Percentiles rank a stretch among this genome's conserved stretches.
Conservation (phyloP, 225 moss, liverwort and hornwort species). For the Physcomitrellopsis africana region DNA sequence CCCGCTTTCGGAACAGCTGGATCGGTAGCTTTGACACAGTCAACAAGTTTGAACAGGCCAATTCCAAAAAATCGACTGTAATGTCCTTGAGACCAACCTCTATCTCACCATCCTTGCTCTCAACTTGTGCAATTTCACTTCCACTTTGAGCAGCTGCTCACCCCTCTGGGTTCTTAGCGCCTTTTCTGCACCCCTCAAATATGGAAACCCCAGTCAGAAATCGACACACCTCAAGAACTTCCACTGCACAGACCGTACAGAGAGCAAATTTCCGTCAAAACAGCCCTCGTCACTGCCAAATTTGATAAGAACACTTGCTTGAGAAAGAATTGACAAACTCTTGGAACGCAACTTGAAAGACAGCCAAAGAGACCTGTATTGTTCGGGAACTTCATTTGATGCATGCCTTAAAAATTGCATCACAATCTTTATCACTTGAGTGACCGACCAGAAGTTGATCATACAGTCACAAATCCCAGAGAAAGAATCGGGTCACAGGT, state of each 20-base stretch:
- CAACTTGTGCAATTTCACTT: conserved; percentile 57
- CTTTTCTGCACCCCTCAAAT: conserved; percentile 46
- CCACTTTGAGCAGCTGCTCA: conserved; percentile 66
- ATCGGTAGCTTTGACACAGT: conserved; percentile 65
- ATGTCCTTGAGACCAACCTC: conserved; percentile 59
- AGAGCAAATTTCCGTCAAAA: too few species aligned
- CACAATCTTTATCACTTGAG: conserved; percentile 50
- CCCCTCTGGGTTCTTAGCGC: conserved; percentile 72
- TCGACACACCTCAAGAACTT: background rate
- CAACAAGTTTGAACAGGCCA: conserved; percentile 76
- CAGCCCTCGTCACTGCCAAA: too few species aligned
- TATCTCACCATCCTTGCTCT: conserved; percentile 55
- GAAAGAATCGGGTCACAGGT: conserved; percentile 70
- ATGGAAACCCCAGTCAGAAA: background rate
- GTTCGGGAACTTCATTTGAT: conserved; percentile 69
- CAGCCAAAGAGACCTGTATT: conserved; percentile 49
- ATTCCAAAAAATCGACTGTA: conserved; percentile 83
- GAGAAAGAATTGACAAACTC: background rate
- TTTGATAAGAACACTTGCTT: background rate
- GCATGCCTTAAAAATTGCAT: conserved; percentile 79
- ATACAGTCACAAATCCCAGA: conserved; percentile 76
- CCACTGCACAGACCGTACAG: too few species aligned
- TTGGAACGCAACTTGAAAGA: background rate
- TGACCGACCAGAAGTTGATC: conserved; percentile 87
- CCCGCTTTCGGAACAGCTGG: conserved; percentile 63